These are phyloP conservation scores for Dictyophora rubrovolvata DNA, from an alignment of 768 basidiomycete genomes.

Conservation along the genomic window DNA sequence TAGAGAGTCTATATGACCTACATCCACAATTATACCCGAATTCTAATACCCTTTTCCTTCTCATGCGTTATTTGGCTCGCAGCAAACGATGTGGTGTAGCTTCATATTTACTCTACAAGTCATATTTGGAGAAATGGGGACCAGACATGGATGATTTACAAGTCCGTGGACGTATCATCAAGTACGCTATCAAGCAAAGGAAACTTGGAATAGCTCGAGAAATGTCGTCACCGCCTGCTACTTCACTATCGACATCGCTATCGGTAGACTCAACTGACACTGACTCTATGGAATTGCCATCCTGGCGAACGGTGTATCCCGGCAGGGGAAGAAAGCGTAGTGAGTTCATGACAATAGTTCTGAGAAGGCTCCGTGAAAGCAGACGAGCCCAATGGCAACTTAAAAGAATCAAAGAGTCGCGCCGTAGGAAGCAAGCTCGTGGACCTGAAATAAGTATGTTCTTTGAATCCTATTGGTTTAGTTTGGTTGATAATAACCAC, in stretches of 20 bases:
- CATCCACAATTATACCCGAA: slow-evolving; percentile 46
- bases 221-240: slow-evolving; percentile 13
- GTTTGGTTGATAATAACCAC: too few relatives aligned
- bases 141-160: slow-evolving; percentile 39
- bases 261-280: neutral
- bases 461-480: too few relatives aligned
- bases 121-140: slow-evolving; percentile 39
- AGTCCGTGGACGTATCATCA: slow-evolving; percentile 49
- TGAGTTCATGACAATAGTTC: neutral
- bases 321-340: neutral
- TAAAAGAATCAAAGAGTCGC: neutral
- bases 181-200: slow-evolving; percentile 56
- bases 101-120: slow-evolving; percentile 36
- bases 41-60: slow-evolving; percentile 46
- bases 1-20: slow-evolving; percentile 34
- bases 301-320: slow-evolving; percentile 3
- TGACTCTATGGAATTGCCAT: neutral
- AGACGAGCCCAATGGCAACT: neutral
- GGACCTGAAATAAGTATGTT: too few relatives aligned
- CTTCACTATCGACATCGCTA: neutral
- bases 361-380: neutral
- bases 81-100: slow-evolving; percentile 45
- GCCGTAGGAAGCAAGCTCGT: too few relatives aligned
- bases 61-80: slow-evolving; percentile 42
- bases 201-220: slow-evolving; percentile 37